Evolutionary conservation across 2,329 filamentous ascomycete genomes (phyloP).

Genomic region (Alternaria sp.): DNA sequence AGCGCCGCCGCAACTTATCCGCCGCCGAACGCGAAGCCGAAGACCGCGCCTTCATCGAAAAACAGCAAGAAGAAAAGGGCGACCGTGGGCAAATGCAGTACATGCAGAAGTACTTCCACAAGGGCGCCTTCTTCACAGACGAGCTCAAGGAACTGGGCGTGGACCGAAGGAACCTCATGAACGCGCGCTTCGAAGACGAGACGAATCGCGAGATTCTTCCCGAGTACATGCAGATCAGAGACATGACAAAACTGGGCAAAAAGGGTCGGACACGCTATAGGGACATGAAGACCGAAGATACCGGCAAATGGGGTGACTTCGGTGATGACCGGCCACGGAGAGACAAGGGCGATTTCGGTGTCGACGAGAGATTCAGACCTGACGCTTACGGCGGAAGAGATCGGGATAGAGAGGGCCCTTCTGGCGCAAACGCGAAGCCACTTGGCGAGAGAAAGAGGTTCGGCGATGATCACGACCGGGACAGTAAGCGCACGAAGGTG

Average conservation of each 20-base stretch:
- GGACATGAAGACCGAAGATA: slow-evolving; percentile 89
- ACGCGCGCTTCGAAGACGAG: slow-evolving; percentile 83
- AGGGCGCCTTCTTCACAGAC: slow-evolving; percentile 92
- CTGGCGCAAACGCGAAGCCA: slow-evolving; percentile 74
- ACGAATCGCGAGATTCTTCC: slow-evolving; percentile 82
- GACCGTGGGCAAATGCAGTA: slow-evolving; percentile 80
- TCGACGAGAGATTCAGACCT: slow-evolving; percentile 72
- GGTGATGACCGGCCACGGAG: slow-evolving; percentile 56
- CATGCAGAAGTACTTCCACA: slow-evolving; percentile 97
- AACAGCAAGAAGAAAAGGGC: slow-evolving; percentile 78
- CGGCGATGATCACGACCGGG: slow-evolving; percentile 48
- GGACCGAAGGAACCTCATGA: slow-evolving; percentile 84
- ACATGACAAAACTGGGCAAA: slow-evolving; percentile 91
- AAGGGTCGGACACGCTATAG: slow-evolving; percentile 91
- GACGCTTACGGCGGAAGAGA: slow-evolving; percentile 58
- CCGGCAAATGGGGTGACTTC: slow-evolving; percentile 79
- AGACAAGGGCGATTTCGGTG: slow-evolving; percentile 51
- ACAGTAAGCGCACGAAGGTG: slow-evolving; percentile 54
- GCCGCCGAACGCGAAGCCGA: slow-evolving; percentile 85
- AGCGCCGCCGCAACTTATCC: slow-evolving; percentile 84
- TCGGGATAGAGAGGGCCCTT: slow-evolving; percentile 55
- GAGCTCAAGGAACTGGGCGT: slow-evolving; percentile 77
- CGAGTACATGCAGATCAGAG: slow-evolving; percentile 88
- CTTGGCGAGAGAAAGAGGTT: slow-evolving; percentile 66
- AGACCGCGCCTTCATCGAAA: slow-evolving; percentile 77